These are phyloP conservation scores for Epithemia pelagica DNA, from an alignment of 108 stramenopile genomes.

Conservation along the genomic window DNA sequence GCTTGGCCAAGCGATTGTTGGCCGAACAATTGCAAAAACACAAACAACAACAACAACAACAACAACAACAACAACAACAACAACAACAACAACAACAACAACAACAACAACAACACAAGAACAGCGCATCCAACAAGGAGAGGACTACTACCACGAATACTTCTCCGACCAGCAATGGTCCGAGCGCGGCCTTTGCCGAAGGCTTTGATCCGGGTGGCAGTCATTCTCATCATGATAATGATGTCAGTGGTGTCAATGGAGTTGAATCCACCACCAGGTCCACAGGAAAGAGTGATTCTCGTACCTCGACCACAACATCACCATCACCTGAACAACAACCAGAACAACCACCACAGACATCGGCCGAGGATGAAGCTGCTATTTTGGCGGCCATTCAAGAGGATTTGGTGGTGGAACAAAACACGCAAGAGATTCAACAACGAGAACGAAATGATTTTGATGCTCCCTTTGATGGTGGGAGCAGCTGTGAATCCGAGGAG, in stretches of 20 bases:
- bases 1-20: constrained; percentile 71
- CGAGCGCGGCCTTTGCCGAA: background rate
- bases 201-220: constrained; percentile 9
- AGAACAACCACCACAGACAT: background rate
- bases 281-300: background rate
- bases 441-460: background rate
- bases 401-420: background rate
- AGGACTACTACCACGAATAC: background rate
- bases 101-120: background rate
- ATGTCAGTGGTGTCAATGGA: no score
- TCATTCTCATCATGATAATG: no score
- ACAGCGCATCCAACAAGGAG: background rate
- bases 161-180: background rate
- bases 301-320: background rate
- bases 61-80: constrained; percentile 4
- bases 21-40: constrained; percentile 34
- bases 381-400: constrained; percentile 7
- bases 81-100: background rate
- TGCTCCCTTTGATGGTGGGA: background rate
- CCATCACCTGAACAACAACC: background rate
- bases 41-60: constrained; percentile 13
- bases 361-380: background rate
- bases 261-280: no score
- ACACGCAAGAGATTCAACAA: background rate
- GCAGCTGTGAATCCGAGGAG: background rate